Conservation (phyloP, 768 basidiomycete genomes). For the Dioszegia crocea region DNA sequence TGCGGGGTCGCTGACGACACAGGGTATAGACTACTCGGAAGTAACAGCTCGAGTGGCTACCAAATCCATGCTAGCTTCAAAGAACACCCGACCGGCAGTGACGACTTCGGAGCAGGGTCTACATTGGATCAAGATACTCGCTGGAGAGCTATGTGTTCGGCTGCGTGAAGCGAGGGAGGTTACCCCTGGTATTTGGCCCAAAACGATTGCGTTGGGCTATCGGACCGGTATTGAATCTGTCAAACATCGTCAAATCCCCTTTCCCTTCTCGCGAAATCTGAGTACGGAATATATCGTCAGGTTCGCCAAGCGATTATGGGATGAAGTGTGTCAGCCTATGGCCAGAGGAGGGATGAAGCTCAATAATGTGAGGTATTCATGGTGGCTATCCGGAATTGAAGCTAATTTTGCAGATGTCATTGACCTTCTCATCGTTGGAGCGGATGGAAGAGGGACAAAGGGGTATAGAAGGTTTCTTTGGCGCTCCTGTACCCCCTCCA, state of each 20-base stretch:
- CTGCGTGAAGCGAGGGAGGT: constrained; percentile 73
- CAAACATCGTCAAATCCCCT: constrained; percentile 77
- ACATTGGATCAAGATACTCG: constrained; percentile 87
- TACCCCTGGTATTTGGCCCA: constrained; percentile 81
- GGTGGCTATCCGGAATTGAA: neutral
- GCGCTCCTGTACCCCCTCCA: constrained; percentile 29
- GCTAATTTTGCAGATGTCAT: constrained; percentile 32
- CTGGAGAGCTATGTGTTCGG: constrained; percentile 81
- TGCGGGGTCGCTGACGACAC: constrained; percentile 1
- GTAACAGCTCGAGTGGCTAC: constrained; percentile 9
- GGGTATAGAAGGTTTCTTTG: constrained; percentile 83
- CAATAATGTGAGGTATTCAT: constrained; percentile 57
- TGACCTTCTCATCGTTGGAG: constrained; percentile 44
- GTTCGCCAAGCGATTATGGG: constrained; percentile 77
- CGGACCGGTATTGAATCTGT: constrained; percentile 67
- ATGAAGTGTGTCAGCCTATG: constrained; percentile 67
- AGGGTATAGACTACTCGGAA: constrained; percentile 79
- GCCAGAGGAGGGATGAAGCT: constrained; percentile 57
- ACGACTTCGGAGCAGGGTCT: constrained; percentile 68
- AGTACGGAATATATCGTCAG: constrained; percentile 71
- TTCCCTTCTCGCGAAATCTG: constrained; percentile 73
- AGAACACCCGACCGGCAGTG: constrained; percentile 79
- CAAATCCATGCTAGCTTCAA: constrained; percentile 55
- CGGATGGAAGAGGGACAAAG: constrained; percentile 62
- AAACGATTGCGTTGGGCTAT: constrained; percentile 74